These are phyloP conservation scores for Boletus tomentosulus DNA, from an alignment of 768 basidiomycete genomes.

Conservation along the genomic window DNA sequence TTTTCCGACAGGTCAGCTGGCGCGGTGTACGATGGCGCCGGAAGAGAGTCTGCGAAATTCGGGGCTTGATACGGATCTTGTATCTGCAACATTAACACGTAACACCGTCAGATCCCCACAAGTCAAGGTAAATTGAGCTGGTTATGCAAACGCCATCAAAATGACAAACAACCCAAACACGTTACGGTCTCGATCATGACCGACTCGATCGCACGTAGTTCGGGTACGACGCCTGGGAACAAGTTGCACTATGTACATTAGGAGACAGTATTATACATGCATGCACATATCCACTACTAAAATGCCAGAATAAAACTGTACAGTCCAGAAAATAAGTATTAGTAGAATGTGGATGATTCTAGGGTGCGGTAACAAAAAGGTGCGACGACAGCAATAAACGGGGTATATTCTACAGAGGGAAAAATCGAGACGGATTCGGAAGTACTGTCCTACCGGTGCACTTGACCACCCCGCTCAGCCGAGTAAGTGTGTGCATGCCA, in stretches of 20 bases:
- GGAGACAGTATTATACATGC: conserved; percentile 33
- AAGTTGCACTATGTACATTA: conserved; percentile 32
- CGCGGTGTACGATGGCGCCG: conserved; percentile 6
- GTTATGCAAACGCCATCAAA: conserved; percentile 32
- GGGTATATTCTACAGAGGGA: conserved; percentile 33
- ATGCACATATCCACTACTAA: conserved; percentile 37
- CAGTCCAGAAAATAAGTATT: conserved; percentile 32
- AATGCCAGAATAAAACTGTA: conserved; percentile 34
- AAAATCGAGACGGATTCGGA: not conserved
- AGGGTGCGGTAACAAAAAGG: conserved; percentile 14
- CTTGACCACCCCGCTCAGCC: conserved; percentile 55
- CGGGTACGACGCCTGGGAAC: not conserved
- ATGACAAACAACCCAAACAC: conserved; percentile 21
- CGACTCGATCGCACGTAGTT: not conserved
- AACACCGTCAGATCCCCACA: conserved; percentile 27
- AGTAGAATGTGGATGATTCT: conserved; percentile 32
- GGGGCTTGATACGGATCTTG: conserved; percentile 1
- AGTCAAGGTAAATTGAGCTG: conserved; percentile 25
- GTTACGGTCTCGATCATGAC: conserved; percentile 12
- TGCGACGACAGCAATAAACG: conserved; percentile 33
- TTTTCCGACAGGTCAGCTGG: conserved; percentile 8
- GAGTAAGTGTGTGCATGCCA: conserved; percentile 58
- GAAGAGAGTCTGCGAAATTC: conserved; percentile 9
- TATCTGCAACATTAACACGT: conserved; percentile 20
- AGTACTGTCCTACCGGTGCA: conserved; percentile 46